phyloP scores from a whole-genome alignment of 1,284 basidiomycete species.

The Meira nashicola region DNA sequence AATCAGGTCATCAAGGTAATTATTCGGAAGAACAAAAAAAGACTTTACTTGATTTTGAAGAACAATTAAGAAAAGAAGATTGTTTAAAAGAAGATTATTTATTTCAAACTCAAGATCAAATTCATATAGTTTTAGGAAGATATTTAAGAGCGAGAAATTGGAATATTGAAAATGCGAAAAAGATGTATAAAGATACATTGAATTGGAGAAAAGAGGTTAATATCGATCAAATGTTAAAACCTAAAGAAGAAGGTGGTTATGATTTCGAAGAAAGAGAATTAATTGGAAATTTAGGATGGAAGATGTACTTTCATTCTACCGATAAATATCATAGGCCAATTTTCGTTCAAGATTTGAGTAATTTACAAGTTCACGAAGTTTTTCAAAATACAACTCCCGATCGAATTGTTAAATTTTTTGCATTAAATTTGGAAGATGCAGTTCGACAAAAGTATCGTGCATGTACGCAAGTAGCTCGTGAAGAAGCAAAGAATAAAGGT shows the following conservation, averaged over 20 bases:
- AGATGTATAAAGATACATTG: constrained; percentile 43
- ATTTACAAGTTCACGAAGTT: constrained; percentile 33
- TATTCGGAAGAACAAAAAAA: constrained; percentile 27
- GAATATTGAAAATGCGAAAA: constrained; percentile 29
- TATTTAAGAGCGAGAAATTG: constrained; percentile 46
- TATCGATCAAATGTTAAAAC: constrained; percentile 25
- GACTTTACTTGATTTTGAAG: constrained; percentile 27
- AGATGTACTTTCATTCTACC: constrained; percentile 51
- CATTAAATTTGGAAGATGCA: constrained; percentile 45
- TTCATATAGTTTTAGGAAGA: constrained; percentile 15
- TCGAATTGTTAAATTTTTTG: constrained; percentile 46
- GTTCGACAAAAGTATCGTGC: constrained; percentile 40
- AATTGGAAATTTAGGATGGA: constrained; percentile 43
- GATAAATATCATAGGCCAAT: constrained; percentile 46
- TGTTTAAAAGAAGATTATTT: constrained; percentile 17
- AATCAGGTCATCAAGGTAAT: constrained; percentile 44
- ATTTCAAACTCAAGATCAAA: not conserved
- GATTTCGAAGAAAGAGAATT: constrained; percentile 36
- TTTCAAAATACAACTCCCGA: constrained; percentile 40
- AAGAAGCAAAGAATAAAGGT: not conserved
- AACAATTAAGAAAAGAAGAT: constrained; percentile 20
- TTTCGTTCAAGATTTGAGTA: constrained; percentile 47
- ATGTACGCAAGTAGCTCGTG: constrained; percentile 20
- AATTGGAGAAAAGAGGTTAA: constrained; percentile 41
- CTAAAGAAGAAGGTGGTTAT: constrained; percentile 21